Base-by-base conservation (phyloP, 108 stramenopile genomes). In the Seminavis robusta region DNA sequence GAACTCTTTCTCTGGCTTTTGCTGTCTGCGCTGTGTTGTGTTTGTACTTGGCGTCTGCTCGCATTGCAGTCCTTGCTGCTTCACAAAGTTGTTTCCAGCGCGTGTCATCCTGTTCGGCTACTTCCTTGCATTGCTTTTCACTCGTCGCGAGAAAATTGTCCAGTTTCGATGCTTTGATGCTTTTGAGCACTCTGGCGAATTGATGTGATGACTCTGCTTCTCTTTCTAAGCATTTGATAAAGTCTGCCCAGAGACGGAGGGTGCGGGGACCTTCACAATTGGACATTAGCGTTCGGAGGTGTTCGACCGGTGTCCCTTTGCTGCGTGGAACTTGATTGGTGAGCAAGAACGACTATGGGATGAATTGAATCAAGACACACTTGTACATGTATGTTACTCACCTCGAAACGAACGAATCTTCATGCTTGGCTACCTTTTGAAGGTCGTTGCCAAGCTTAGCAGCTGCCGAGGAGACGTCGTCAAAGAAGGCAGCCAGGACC, bases 71-170 rank as follows among this genome's bases (percentile, higher is more conserved):
- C 11, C 75, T 72, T 0, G 86, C 86, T 13, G 79, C 57, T 30
- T 92, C 86, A 41, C 81, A 78, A n/a, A 87, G 67, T 5, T 59
- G 52, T 52, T 86, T 92, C 84, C 86, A 92, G 6, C 57, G 56
- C 42, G 33, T 33, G 25, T 88, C 86, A 36, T 86, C 81, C 10
- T 36, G 52, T 24, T 87, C 84, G n/a, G 52, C 49, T n/a, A 73
- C 61, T 8, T 38, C n/a, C 52, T 69, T 74, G 0, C 83, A 28
- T 17, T 67, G 64, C 41, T 58, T 74, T 44, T 76, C 74, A 5
- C 69, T 69, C 1, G 30, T 36, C 16, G 55, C 29, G 4, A 81
- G 16, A 38, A 79, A 56, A 11, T 53, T 59, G 34, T 83, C 68
- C 8, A 79, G 51, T 50, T 84, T 73, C 9, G 46, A 19, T 28